Evolutionary conservation across 2,329 filamentous ascomycete genomes (phyloP).

Genomic region (Cordyceps javanica): DNA sequence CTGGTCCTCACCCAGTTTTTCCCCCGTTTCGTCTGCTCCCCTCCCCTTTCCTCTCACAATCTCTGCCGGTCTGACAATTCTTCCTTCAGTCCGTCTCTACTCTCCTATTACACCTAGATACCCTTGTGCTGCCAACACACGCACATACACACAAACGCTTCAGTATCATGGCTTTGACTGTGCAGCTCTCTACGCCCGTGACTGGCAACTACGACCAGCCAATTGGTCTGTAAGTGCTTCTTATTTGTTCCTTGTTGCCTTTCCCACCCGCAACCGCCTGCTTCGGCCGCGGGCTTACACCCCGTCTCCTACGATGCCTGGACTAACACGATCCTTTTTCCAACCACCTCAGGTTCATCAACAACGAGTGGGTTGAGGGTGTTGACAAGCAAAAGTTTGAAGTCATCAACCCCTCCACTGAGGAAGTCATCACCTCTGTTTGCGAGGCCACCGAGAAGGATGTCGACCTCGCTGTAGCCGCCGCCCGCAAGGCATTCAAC

Average conservation of each 20-base stretch:
- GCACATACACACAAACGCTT: slow-evolving; percentile 16
- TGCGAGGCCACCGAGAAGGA: slow-evolving; percentile 86
- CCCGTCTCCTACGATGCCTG: background rate
- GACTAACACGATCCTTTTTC: background rate
- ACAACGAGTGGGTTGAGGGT: slow-evolving; percentile 77
- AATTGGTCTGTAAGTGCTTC: slow-evolving; percentile 50
- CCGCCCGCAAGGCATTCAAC: slow-evolving; percentile 81
- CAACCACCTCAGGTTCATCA: slow-evolving; percentile 64
- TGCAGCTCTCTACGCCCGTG: slow-evolving; percentile 62
- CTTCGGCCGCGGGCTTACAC: background rate
- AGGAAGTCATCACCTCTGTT: slow-evolving; percentile 78
- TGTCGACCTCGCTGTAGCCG: slow-evolving; percentile 71
- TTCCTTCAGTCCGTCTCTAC: background rate
- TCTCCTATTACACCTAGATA: slow-evolving; percentile 17
- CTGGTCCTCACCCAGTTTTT: background rate
- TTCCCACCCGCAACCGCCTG: background rate
- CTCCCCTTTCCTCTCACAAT: background rate
- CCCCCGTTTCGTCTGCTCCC: background rate
- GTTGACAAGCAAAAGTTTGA: slow-evolving; percentile 88
- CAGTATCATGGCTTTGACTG: slow-evolving; percentile 41
- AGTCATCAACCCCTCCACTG: slow-evolving; percentile 80
- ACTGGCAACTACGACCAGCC: slow-evolving; percentile 55
- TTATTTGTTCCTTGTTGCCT: background rate
- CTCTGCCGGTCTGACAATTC: background rate
- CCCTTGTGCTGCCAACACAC: slow-evolving; percentile 13